Base-by-base conservation (phyloP, 306 rosid genomes). In the Corylus heterophylla region DNA sequence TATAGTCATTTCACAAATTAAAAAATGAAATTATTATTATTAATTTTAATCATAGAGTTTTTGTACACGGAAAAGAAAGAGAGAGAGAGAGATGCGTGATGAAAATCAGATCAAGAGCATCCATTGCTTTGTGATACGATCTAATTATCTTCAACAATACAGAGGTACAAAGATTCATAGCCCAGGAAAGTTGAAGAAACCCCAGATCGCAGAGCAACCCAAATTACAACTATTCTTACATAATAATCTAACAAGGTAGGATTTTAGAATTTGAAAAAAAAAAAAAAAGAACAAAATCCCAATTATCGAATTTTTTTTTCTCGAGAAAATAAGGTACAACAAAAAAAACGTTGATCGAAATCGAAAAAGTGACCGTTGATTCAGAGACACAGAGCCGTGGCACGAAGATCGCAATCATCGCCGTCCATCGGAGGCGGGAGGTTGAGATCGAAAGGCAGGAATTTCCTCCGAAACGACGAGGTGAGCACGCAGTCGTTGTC, bases 361-460 rank as follows among this genome's bases (percentile, higher is more conserved):
- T 42, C 56, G 7, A 49, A 54, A 18, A 16, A 31, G 55, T 58
- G 80, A 73, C 56, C 83, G 54, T 54, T 74, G 78, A 73, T 77
- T 79, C 77, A 92, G 85, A 94, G 97, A 74, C 87, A 86, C 74
- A 90, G 76, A 13, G 87, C 87, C 54, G 98, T 90, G 71, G 88
- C 90, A 39, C 70, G 85, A 72, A 92, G 82, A 79, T 85, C 89
- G 29, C 84, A 73, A 76, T 82, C 89, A 4, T 17, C 58, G 71
- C 75, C 81, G 49, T 68, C 83, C 71, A 69, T 78, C 9, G 89
- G 88, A 1, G 98, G 92, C 51, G 92, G 98, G 0, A 84, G 81
- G 84, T 94, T 94, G n/a, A 94, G 91, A 92, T 94, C 98, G 82
- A 94, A 90, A 0, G 96, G 90, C 47, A 88, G 71, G 3, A 79